Percentiles rank a stretch among this genome's conserved stretches.
Conservation (phyloP, 805 yeast species). For the Nakazawaea peltata region DNA sequence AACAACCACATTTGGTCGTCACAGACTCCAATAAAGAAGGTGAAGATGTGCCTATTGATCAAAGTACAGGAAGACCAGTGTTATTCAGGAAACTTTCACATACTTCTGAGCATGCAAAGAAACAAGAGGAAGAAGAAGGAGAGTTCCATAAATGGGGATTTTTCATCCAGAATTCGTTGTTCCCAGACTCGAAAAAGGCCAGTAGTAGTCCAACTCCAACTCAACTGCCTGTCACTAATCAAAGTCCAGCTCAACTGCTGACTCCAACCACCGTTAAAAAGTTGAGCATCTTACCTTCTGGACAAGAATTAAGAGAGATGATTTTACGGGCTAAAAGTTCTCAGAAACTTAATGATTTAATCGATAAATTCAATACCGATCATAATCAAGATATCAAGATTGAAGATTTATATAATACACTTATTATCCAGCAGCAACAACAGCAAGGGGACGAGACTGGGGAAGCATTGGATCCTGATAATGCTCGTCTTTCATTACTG, state of each 20-base stretch:
- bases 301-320: slow-evolving; percentile 46
- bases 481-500: not conserved
- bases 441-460: slow-evolving; percentile 4
- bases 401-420: slow-evolving; percentile 9
- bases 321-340: slow-evolving; percentile 73
- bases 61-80: slow-evolving; percentile 65
- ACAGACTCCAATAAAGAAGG: slow-evolving; percentile 53
- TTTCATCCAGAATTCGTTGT: slow-evolving; percentile 42
- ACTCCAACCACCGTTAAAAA: slow-evolving; percentile 12
- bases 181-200: slow-evolving; percentile 13
- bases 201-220: not conserved
- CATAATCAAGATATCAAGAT: slow-evolving; percentile 18
- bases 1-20: slow-evolving; percentile 66
- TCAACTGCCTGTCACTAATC: slow-evolving; percentile 1
- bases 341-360: slow-evolving; percentile 58
- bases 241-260: not conserved
- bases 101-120: slow-evolving; percentile 60
- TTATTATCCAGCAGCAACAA: not conserved
- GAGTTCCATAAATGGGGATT: slow-evolving; percentile 84
- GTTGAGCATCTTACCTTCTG: slow-evolving; percentile 39
- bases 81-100: slow-evolving; percentile 56
- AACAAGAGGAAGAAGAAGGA: slow-evolving; percentile 88
- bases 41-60: slow-evolving; percentile 48
- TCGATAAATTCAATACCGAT: slow-evolving; percentile 53
- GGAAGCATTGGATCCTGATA: slow-evolving; percentile 1